Conservation (phyloP, 1,284 basidiomycete genomes). For the Somion occarium region DNA sequence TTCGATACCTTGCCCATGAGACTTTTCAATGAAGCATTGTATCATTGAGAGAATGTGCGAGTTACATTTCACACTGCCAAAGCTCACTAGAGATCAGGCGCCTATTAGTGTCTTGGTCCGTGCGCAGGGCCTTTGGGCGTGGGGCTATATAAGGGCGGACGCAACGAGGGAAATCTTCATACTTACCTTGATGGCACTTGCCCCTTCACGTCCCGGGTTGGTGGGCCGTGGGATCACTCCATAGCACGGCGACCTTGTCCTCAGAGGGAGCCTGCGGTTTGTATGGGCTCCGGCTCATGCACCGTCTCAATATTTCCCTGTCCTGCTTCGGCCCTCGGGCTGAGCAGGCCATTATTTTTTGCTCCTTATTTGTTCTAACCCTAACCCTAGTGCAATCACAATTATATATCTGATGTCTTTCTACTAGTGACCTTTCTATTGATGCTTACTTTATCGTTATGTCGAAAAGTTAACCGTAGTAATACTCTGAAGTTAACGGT, state of each 20-base stretch:
- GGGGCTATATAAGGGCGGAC: slow-evolving; percentile 1
- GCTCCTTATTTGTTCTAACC: slow-evolving; percentile 7
- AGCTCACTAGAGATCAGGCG: background rate
- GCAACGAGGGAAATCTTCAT: slow-evolving; percentile 22
- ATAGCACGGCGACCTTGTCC: slow-evolving; percentile 74
- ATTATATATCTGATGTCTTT: too few relatives aligned
- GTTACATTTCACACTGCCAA: too few relatives aligned
- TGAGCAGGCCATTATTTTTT: slow-evolving; percentile 10
- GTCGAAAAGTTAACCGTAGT: too few relatives aligned
- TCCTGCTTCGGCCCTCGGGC: slow-evolving; percentile 31
- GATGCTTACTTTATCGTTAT: too few relatives aligned
- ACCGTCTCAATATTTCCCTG: slow-evolving; percentile 70
- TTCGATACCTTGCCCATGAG: too few relatives aligned
- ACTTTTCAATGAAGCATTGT: too few relatives aligned
- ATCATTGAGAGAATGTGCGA: too few relatives aligned
- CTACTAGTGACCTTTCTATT: too few relatives aligned
- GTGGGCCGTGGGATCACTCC: slow-evolving; percentile 43
- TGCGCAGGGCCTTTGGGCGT: background rate
- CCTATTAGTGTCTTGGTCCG: slow-evolving; percentile 6
- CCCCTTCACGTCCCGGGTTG: slow-evolving; percentile 36
- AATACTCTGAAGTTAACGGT: too few relatives aligned
- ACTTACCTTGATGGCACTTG: slow-evolving; percentile 36
- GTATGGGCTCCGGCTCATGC: slow-evolving; percentile 64
- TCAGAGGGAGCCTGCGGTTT: slow-evolving; percentile 41
- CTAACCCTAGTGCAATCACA: slow-evolving; percentile 8